A percentile compares a stretch with the other conserved stretches of the same genome.
These are phyloP conservation scores for Hypoxylon sp. DNA, from an alignment of 2,329 filamentous ascomycete genomes.

Conservation along the genomic window DNA sequence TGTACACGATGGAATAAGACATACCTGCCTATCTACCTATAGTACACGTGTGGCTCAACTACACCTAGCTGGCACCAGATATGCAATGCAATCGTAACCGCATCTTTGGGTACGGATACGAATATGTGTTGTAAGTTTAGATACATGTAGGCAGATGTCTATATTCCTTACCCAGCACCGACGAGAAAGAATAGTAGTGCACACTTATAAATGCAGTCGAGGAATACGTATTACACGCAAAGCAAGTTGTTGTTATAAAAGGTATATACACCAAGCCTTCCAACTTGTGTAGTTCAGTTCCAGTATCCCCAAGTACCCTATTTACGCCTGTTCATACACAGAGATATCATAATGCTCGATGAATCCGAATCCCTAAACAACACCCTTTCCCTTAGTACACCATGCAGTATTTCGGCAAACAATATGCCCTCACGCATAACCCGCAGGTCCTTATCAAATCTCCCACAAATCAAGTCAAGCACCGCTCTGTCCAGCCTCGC, in stretches of 20 bases:
- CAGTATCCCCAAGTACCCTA: slow-evolving; percentile 1
- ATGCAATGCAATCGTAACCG: neutral
- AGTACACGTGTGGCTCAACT: neutral
- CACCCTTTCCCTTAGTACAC: slow-evolving; percentile 23
- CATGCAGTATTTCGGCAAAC: slow-evolving; percentile 8
- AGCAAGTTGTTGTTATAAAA: neutral
- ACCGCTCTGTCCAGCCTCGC: slow-evolving; percentile 56
- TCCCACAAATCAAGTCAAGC: slow-evolving; percentile 39
- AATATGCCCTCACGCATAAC: neutral
- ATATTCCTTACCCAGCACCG: neutral
- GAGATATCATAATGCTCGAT: slow-evolving; percentile 16
- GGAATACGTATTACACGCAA: neutral
- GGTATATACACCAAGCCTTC: slow-evolving; percentile 11
- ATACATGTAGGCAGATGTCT: neutral
- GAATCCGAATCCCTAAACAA: slow-evolving; percentile 8
- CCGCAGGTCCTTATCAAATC: neutral
- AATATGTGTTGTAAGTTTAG: neutral
- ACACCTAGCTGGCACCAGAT: neutral
- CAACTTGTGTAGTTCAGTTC: slow-evolving; percentile 1
- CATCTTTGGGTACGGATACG: neutral
- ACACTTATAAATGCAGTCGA: neutral
- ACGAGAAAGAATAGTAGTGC: neutral
- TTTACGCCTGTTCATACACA: slow-evolving; percentile 8
- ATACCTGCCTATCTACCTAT: neutral
- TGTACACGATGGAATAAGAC: neutral